Evolutionary conservation across 768 basidiomycete species (phyloP).

Genomic region (Hypholoma fasciculare): DNA sequence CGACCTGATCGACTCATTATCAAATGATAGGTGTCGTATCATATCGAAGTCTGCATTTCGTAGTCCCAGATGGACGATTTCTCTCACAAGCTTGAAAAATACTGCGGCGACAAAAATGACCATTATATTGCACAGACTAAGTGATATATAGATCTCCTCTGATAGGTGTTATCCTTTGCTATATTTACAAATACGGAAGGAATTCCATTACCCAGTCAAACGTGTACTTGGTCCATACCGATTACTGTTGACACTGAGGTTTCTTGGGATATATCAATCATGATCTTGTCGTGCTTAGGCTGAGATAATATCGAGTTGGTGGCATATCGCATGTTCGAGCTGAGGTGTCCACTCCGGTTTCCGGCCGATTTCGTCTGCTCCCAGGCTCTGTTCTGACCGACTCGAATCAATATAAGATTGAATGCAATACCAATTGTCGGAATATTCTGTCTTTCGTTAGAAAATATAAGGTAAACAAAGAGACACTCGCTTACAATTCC

Average conservation of each 20-base stretch:
- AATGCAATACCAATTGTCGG: conserved; percentile 7
- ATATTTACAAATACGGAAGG: too few species aligned
- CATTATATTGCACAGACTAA: too few species aligned
- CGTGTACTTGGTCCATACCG: too few species aligned
- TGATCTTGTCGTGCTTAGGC: not conserved
- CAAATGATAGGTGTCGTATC: too few species aligned
- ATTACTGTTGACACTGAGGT: not conserved
- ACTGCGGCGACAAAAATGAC: too few species aligned
- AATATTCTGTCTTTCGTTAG: not conserved
- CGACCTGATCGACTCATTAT: too few species aligned
- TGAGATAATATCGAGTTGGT: not conserved
- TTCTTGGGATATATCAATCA: conserved; percentile 4
- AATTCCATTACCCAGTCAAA: too few species aligned
- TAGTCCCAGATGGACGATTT: too few species aligned
- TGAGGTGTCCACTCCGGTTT: not conserved
- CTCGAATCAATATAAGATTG: conserved; percentile 5
- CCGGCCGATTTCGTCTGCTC: not conserved
- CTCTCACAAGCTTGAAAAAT: too few species aligned
- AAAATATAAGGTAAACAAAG: not conserved
- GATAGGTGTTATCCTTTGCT: too few species aligned
- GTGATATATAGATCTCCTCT: too few species aligned
- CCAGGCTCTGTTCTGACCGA: not conserved
- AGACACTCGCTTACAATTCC: not conserved
- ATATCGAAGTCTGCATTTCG: too few species aligned
- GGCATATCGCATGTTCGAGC: conserved; percentile 1